phyloP scores from a whole-genome alignment of 164 flowering plant genomes.

The Aristolochia contorta region DNA sequence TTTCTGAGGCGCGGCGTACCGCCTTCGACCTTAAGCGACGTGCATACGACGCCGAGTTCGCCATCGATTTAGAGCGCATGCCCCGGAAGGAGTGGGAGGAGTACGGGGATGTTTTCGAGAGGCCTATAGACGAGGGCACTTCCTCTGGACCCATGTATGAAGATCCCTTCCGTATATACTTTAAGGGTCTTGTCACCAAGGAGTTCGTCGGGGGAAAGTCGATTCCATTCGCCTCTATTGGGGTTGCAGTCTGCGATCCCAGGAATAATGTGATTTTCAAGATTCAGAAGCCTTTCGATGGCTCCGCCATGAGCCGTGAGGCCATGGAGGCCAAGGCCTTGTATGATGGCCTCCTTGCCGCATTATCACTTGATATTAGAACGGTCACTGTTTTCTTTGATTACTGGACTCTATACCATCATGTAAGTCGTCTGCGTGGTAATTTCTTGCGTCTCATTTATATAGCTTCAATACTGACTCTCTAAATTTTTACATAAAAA shows the following conservation, averaged over 20 bases:
- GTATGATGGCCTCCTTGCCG: conserved; percentile 57
- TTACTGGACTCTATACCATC: conserved; percentile 32
- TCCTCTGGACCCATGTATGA: not conserved
- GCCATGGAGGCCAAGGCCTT: conserved; percentile 44
- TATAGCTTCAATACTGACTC: no score
- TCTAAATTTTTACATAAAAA: no score
- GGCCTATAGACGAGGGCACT: conserved; percentile 36
- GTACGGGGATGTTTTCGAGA: conserved; percentile 34
- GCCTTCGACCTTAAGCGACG: conserved; percentile 34
- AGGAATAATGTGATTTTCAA: conserved; percentile 37
- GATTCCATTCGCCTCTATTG: conserved; percentile 19
- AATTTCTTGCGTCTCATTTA: no score
- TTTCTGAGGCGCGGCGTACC: conserved; percentile 21
- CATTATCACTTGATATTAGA: conserved; percentile 42
- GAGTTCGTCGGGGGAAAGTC: conserved; percentile 15
- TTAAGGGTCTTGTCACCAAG: conserved; percentile 56
- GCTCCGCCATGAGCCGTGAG: conserved; percentile 9
- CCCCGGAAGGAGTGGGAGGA: conserved; percentile 43
- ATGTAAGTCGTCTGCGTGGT: conserved; percentile 31
- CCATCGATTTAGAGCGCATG: conserved; percentile 27
- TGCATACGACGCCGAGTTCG: conserved; percentile 44
- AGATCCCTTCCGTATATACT: conserved; percentile 35
- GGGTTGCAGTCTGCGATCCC: conserved; percentile 61
- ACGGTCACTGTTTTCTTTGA: conserved; percentile 34
- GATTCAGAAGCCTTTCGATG: conserved; percentile 36